phyloP scores from a whole-genome alignment of 805 yeast genomes.

The Teunomyces lycoperdinae region DNA sequence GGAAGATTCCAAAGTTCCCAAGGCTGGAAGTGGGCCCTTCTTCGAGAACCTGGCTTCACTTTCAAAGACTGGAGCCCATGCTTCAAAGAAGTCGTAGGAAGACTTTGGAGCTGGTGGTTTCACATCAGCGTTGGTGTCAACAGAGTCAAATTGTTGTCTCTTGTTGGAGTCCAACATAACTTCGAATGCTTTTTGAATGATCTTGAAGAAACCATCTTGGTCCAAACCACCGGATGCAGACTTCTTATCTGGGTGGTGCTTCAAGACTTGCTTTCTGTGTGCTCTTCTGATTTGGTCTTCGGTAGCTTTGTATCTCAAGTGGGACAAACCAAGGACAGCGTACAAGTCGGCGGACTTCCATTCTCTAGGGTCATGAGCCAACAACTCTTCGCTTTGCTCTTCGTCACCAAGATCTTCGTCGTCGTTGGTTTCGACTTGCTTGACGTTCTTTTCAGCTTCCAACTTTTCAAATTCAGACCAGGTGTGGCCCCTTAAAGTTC shows the following conservation, averaged over 20 bases:
- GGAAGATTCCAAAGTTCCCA: conserved; percentile 66
- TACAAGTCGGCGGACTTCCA: conserved; percentile 97
- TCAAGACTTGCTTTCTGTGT: conserved; percentile 93
- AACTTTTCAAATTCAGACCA: conserved; percentile 96
- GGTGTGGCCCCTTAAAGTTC: conserved; percentile 94
- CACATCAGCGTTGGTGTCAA: conserved; percentile 85
- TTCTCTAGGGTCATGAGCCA: conserved; percentile 92
- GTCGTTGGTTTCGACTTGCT: conserved; percentile 58
- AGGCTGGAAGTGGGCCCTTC: conserved; percentile 80
- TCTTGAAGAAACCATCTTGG: conserved; percentile 95
- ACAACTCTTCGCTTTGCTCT: conserved; percentile 64
- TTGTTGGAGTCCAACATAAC: conserved; percentile 78
- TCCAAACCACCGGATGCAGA: conserved; percentile 86
- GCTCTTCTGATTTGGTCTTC: conserved; percentile 94
- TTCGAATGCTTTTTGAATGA: conserved; percentile 96
- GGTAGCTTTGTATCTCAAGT: conserved; percentile 86
- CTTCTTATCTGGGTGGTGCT: conserved; percentile 98
- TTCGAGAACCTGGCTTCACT: conserved; percentile 90
- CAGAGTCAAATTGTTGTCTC: conserved; percentile 94
- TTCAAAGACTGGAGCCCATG: conserved; percentile 90
- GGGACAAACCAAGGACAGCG: conserved; percentile 91
- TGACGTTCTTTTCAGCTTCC: conserved; percentile 87
- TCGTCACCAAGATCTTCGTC: conserved; percentile 73
- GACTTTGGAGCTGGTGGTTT: conserved; percentile 67
- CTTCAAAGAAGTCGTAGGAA: conserved; percentile 80